Conservation (phyloP, 106 monocot genomes). For the Allium cepa region DNA sequence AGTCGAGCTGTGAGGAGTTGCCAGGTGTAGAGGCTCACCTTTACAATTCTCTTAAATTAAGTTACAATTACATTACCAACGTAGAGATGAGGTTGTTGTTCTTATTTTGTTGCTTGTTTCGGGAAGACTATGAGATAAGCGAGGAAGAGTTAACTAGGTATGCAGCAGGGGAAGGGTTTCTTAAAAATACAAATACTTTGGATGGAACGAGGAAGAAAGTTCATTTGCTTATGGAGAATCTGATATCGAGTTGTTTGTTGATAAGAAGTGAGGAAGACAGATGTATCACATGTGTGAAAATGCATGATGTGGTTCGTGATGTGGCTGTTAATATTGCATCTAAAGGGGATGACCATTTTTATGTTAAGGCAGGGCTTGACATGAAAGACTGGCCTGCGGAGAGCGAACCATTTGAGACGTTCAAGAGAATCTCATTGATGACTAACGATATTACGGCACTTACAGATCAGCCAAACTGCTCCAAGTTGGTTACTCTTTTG, state of each 20-base stretch:
- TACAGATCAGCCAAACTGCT: constrained; percentile 15
- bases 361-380: no score
- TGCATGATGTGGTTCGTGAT: constrained; percentile 33
- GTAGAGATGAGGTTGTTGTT: no score
- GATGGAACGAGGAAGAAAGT: constrained; percentile 1
- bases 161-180: constrained; percentile 2
- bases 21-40: no score
- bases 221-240: not conserved
- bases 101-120: no score
- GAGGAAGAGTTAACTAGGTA: constrained; percentile 17
- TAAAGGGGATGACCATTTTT: no score
- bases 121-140: constrained; percentile 3
- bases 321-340: no score
- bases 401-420: no score
- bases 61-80: no score
- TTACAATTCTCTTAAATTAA: no score
- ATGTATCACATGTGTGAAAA: constrained; percentile 4
- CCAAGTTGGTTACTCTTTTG: constrained; percentile 8
- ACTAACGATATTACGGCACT: constrained; percentile 10
- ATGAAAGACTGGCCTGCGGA: no score
- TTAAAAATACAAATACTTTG: constrained; percentile 3
- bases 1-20: no score
- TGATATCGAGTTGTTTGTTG: constrained; percentile 21
- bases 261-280: constrained; percentile 1
- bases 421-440: not conserved